A percentile compares a stretch with the other conserved stretches of the same genome.
Evolutionary conservation across 345 rosid species (phyloP).

Genomic region (Pseudoturritis turrita): DNA sequence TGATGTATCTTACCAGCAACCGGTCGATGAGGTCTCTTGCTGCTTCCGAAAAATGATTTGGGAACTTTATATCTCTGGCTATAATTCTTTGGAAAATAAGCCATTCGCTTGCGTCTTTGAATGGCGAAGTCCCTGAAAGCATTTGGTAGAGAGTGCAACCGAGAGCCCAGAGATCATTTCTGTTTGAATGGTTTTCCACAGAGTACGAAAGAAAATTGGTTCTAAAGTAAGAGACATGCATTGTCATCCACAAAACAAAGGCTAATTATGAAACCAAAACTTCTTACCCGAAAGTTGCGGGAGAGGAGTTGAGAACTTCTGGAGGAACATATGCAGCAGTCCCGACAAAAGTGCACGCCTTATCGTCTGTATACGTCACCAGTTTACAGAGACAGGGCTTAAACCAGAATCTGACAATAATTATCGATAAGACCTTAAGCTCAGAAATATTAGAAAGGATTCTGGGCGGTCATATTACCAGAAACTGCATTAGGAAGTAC

Average conservation of each 20-base stretch:
- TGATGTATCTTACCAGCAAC: conserved; percentile 58
- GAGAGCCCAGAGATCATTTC: conserved; percentile 98
- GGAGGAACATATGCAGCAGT: conserved; percentile 99
- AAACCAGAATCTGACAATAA: conserved; percentile 24
- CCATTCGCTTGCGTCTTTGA: conserved; percentile 98
- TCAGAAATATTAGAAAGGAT: conserved; percentile 4
- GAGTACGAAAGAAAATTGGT: conserved; percentile 25
- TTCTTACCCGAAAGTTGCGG: conserved; percentile 91
- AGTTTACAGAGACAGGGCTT: not conserved
- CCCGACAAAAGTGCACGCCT: conserved; percentile 91
- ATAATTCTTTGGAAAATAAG: conserved; percentile 93
- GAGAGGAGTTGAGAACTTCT: conserved; percentile 97
- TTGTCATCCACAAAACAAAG: conserved; percentile 12
- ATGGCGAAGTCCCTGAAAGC: conserved; percentile 99
- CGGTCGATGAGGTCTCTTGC: conserved; percentile 83
- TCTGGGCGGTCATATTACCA: conserved; percentile 38
- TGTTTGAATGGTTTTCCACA: conserved; percentile 45
- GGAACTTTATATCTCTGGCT: conserved; percentile 89
- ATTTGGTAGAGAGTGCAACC: conserved; percentile 99
- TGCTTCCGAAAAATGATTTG: conserved; percentile 80
- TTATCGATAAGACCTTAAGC: conserved; percentile 8
- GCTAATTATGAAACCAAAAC: conserved; percentile 2
- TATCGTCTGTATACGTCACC: conserved; percentile 59
- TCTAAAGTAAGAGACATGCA: conserved; percentile 22
- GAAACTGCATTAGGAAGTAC: conserved; percentile 94